phyloP scores from a whole-genome alignment of 179 eudicot species.

The Amaranthus tricolor region DNA sequence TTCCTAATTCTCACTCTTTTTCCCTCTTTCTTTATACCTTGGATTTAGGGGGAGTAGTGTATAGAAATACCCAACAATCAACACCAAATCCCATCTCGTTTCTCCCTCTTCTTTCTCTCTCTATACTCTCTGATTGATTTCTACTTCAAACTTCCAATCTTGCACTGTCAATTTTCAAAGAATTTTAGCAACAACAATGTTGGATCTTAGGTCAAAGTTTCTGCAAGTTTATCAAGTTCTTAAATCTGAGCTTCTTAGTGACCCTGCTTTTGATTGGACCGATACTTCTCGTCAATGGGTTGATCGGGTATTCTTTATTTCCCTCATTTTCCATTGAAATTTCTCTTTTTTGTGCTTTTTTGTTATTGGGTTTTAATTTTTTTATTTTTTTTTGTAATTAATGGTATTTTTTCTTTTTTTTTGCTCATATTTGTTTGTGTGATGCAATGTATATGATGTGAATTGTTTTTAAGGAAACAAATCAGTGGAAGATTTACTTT shows the following conservation, averaged over 20 bases:
- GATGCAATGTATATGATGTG: neutral
- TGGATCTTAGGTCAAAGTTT: constrained; percentile 58
- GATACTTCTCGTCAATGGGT: constrained; percentile 75
- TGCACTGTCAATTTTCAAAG: neutral
- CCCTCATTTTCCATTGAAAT: too few relatives aligned
- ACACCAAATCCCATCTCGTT: neutral
- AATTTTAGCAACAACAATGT: constrained; percentile 25
- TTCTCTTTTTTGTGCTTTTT: neutral
- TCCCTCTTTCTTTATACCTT: neutral
- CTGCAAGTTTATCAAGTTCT: constrained; percentile 56
- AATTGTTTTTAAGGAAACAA: neutral
- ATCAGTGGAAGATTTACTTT: too few relatives aligned
- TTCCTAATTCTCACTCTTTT: neutral
- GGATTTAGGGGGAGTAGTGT: too few relatives aligned
- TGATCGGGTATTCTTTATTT: constrained; percentile 37
- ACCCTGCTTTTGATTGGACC: constrained; percentile 79
- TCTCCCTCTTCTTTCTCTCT: neutral
- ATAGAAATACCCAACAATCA: neutral
- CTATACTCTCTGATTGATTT: neutral
- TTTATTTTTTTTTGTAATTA: neutral
- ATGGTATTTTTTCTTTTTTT: neutral
- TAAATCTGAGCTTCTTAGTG: constrained; percentile 76
- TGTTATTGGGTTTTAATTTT: neutral
- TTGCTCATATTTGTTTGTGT: neutral
- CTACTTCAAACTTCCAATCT: neutral